Base-by-base conservation (phyloP, 306 rosid genomes). In the Acacia acuminata region DNA sequence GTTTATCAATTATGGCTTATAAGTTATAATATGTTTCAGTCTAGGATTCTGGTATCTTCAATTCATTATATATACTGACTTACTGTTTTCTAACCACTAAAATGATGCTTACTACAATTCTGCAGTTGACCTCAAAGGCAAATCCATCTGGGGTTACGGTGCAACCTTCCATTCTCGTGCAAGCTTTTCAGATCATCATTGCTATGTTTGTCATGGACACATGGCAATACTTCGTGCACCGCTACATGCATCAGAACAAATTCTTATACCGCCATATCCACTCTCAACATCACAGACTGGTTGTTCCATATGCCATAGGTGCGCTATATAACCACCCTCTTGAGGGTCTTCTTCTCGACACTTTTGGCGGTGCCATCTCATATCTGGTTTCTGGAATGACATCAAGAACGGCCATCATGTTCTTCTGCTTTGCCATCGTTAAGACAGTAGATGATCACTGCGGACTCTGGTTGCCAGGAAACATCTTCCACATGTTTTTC, bases 271-370 rank as follows among this genome's bases (percentile, higher is more conserved):
- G 84, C 76, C 90, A 88, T 82, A 75, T 90, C 56, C 94, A 90
- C 81, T 88, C 94, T 15, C 90, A 88, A 69, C 94, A 90, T 83
- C 94, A 88, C 78, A 84, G 83, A 67, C 92, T 90, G 50, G 84
- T 90, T 44, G 92, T 87, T n/a, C 92, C 94, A 1, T 90, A 90
- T 77, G 94, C 94, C n/a, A 85, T 87, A 45, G 94, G 90, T 69
- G 94, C 92, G 56, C 90, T 90, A 42, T 90, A 88, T 45, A 90
- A 90, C 77, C 94, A 90, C 77, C 94, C 90, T 3, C 82, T 90
- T 22, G 90, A 90, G 81, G 92, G 92, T 22, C 92, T 90, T 36
- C 82, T 90, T 77, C 94, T 88, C 8, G 94, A 90, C 83, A 90
- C 90, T 12, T 70, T 90, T 0, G 92, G 94, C 0, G 92, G 94